Base-by-base conservation (phyloP, 192 early-diverging fungal genomes). In the Umbelopsis sp. region DNA sequence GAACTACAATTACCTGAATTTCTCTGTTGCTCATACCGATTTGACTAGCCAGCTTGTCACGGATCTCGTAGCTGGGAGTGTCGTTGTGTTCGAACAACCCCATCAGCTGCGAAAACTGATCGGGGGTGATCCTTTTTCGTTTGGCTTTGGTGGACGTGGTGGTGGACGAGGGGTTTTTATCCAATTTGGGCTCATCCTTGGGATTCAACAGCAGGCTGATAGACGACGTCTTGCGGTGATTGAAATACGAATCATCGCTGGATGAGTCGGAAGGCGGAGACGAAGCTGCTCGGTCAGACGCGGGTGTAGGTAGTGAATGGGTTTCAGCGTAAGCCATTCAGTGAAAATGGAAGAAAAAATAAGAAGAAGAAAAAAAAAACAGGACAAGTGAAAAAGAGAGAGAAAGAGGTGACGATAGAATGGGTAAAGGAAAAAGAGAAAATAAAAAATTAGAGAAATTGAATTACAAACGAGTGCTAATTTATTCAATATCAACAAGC, bases 21-120 rank as follows among this genome's bases (percentile, higher is more conserved):
- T 93, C 92, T 55, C 92, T 83, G 71, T 91, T 91, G 22, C 90
- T 90, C 92, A 93, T 93, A 67, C 78, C 81, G 23, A 93, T 80
- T 75, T 88, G 83, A 69, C 88, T 87, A 7, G 92, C 88, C 11
- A 91, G 82, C 65, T 78, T 82, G 68, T 92, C 92, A 45, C 92
- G 85, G 33, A 92, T 79, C 75, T 93, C 91, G 73, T 89, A 89
- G 25, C 84, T 89, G 6, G 92, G 92, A 13, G 92, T 93, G 76
- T 93, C 92, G 20, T 88, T 91, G 48, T 86, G 82, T 12, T 86
- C 82, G 75, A 93, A 93, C 52, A 91, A 84, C 12, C 85, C 86
- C 8, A 88, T 83, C 21, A 93, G 82, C 69, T 87, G 82, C 50
- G 84, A 82, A 16, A 92, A 83, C 76, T 93, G 92, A 71, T 91